Percentiles rank a stretch among this genome's conserved stretches.
These are phyloP conservation scores for Noccaea bulbosa DNA, from an alignment of 345 rosid genomes.

Conservation along the genomic window DNA sequence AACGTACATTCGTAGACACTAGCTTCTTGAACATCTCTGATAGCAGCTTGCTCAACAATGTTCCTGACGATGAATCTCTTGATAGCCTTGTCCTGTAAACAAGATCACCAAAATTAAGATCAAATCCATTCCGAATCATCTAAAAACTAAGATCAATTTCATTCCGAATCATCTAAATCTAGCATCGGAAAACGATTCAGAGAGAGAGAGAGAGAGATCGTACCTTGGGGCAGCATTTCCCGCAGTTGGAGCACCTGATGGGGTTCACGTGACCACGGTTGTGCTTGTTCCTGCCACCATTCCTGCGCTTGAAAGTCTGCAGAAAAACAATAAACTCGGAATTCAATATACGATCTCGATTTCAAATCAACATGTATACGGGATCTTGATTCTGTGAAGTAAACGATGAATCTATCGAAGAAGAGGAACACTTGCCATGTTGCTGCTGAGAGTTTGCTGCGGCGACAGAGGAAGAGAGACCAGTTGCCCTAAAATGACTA, in stretches of 20 bases:
- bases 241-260: conserved; percentile 93
- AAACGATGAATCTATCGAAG: not conserved
- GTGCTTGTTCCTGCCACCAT: conserved; percentile 96
- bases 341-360: not conserved
- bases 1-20: conserved; percentile 73
- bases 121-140: not conserved
- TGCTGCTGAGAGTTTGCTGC: conserved; percentile 26
- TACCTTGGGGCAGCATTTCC: conserved; percentile 94
- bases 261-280: conserved; percentile 91
- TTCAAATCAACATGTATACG: not conserved
- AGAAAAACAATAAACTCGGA: not conserved
- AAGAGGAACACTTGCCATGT: conserved; percentile 27
- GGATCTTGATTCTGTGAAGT: not conserved
- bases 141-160: too few relatives aligned
- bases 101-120: not conserved
- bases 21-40: conserved; percentile 89
- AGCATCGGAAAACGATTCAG: not conserved
- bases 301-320: conserved; percentile 91
- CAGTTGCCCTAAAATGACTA: not conserved
- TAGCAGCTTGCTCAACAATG: conserved; percentile 90
- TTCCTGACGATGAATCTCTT: conserved; percentile 92
- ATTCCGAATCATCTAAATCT: not conserved
- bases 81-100: conserved; percentile 69
- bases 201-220: not conserved
- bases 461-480: conserved; percentile 15